Base-by-base conservation (phyloP, 768 basidiomycete genomes). In the Suillus ampliporus region DNA sequence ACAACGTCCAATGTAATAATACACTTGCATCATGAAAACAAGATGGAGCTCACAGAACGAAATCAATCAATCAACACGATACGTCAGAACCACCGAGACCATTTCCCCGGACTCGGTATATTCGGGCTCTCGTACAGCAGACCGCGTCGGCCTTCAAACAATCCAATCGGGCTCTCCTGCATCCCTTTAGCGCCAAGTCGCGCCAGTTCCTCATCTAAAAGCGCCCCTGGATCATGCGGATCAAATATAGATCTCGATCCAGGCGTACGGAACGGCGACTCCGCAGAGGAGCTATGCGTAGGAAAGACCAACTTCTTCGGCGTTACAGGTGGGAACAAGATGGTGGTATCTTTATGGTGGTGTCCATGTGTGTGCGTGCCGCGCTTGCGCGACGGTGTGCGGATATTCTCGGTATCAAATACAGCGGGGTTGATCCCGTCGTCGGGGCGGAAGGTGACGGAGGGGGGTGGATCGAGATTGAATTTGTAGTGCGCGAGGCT, bases 111-210 rank as follows among this genome's bases (percentile, higher is more conserved):
- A 67, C 86, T 88, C 51, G 81, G 68, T 63, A 82, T 64, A 53
- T 84, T 87, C n/a, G 91, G 91, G 71, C 90, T 92, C 65, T 91
- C 88, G 67, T 91, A 93, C 67, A 92, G 69, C 65, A 89, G 69
- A 40, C 82, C 81, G 34, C 79, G 79, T 19, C 80, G 82, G 65
- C 83, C 82, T 46, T 87, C 91, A 72, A 86, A 93, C 56, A 91
- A 69, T 1, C 90, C 89, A 0, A 76, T 81, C 0, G 90, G 91
- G 68, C 89, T 91, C 40, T 88, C 87, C 23, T 82, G 82, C 34
- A 73, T 69, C 5, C 74, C 78, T 62, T 68, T 78, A 50, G 65
- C 70, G 4, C 82, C 80, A 61, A 86, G 74, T 61, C 87, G 78
- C 53, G 81, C 84, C 60, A 94, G 77, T 62, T 94, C 92, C 54